These are phyloP conservation scores for Miscanthus sacchariflorus DNA, from an alignment of 202 grass and related monocot genomes.

Conservation along the genomic window DNA sequence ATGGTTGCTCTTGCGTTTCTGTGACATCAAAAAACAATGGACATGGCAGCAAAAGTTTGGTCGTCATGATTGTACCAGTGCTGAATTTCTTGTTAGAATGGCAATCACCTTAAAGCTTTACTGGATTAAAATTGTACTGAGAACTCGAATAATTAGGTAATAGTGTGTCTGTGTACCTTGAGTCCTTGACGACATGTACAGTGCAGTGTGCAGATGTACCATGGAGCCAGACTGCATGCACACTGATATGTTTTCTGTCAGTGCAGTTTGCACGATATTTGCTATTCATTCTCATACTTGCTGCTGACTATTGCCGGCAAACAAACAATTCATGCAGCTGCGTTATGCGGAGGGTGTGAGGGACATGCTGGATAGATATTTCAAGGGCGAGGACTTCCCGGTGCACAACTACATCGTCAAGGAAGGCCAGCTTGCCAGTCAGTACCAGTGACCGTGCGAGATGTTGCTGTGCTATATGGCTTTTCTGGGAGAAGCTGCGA, in stretches of 20 bases:
- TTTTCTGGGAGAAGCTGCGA: conserved; percentile 6
- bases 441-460: conserved; percentile 54
- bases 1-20: not conserved
- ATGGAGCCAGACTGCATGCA: not conserved
- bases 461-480: not conserved
- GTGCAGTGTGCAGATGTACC: not conserved
- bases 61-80: not conserved
- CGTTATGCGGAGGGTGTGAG: conserved; percentile 76
- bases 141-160: not conserved
- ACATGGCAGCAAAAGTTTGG: not conserved
- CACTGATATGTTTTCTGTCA: not conserved
- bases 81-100: conserved; percentile 6
- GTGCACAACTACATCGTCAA: conserved; percentile 92
- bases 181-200: not conserved
- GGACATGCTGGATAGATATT: conserved; percentile 93
- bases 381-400: conserved; percentile 91
- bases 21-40: not conserved
- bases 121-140: not conserved
- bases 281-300: not conserved
- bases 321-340: conserved; percentile 56
- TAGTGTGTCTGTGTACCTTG: not conserved
- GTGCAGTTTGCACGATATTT: not conserved
- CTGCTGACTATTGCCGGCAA: not conserved
- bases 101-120: not conserved
- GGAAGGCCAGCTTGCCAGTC: conserved; percentile 89